Evolutionary conservation across 345 rosid genomes (phyloP).

Genomic region (Syzygium jambos): DNA sequence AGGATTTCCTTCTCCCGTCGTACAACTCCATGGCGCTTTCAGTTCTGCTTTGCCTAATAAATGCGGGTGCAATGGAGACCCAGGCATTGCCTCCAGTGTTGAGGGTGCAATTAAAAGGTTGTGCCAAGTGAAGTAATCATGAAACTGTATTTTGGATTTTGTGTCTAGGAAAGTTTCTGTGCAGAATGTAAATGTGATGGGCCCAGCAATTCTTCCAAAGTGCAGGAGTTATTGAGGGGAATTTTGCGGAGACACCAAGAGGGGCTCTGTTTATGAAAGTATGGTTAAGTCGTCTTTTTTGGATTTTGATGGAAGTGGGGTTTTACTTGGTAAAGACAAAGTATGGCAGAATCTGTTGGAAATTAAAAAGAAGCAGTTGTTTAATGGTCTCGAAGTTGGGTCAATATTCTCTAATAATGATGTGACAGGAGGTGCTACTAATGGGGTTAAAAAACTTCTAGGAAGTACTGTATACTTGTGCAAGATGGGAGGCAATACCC

Average conservation of each 20-base stretch:
- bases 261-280: not conserved
- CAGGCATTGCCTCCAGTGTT: not conserved
- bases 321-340: not conserved
- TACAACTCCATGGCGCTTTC: not conserved
- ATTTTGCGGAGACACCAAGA: not conserved
- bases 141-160: not conserved
- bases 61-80: not conserved
- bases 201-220: not conserved
- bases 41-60: not conserved
- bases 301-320: not conserved
- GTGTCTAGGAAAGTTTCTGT: not conserved
- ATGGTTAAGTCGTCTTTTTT: not conserved
- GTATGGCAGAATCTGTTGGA: slow-evolving; percentile 29
- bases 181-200: not conserved
- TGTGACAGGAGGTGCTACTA: slow-evolving; percentile 4
- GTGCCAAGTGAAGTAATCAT: not conserved
- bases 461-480: not conserved
- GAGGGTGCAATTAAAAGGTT: not conserved
- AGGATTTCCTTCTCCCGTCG: not conserved
- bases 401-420: not conserved
- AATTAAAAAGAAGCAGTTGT: slow-evolving; percentile 45
- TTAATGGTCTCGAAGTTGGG: slow-evolving; percentile 40
- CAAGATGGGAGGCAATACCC: slow-evolving; percentile 12
- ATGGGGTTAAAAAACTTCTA: not conserved
- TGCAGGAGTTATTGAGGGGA: not conserved